Evolutionary conservation across 2,329 filamentous ascomycete genomes (phyloP), one percentile per base, ranked within the genome.

Genomic region (Pestalotiopsis sp.): DNA sequence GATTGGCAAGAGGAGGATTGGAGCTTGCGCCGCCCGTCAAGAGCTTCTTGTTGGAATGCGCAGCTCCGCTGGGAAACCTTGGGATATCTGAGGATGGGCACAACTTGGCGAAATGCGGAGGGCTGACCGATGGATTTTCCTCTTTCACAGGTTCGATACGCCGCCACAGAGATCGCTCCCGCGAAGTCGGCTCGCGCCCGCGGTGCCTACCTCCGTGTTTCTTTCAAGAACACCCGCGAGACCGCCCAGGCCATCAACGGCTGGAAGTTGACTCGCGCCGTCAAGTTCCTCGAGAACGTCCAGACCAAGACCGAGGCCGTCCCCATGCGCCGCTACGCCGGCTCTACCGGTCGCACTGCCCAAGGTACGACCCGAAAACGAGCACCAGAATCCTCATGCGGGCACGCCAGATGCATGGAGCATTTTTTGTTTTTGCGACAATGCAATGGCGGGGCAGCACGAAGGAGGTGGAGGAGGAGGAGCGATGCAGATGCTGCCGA

Each of bases 221-320:
- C 93, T 78, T 99, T 98, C 93, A 99, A 99, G 92, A 99, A 99
- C 92, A 99, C 96, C 83, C 94, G 96, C 82, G 97, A 99, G 89
- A 98, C 95, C 76, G 96, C 97, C 75, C 96, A 98, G 89, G 94
- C 94, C 80, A 97, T 99, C 91, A 98, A 96, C 87, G 95, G 95
- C 86, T 97, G 94, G 94, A 98, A 98, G 89, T 83, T 98, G 81
- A 89, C 94, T 86, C 94, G 96, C 81, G 96, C 96, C 80, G 86
- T 98, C 77, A 91, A 91, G 82, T 99, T 97, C 91, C 93, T 99
- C 82, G 93, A 97, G 89, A 98, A 99, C 85, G 96, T 99, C 79
- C 90, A 93, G 86, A 92, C 92, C 85, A 94, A 99, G 89, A 93
- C 92, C 85, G 96, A 99, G 91, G 95, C 94, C 75, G 92, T 99